Evolutionary conservation across 805 yeast genomes (phyloP).

Genomic region (Lachancea sp.): DNA sequence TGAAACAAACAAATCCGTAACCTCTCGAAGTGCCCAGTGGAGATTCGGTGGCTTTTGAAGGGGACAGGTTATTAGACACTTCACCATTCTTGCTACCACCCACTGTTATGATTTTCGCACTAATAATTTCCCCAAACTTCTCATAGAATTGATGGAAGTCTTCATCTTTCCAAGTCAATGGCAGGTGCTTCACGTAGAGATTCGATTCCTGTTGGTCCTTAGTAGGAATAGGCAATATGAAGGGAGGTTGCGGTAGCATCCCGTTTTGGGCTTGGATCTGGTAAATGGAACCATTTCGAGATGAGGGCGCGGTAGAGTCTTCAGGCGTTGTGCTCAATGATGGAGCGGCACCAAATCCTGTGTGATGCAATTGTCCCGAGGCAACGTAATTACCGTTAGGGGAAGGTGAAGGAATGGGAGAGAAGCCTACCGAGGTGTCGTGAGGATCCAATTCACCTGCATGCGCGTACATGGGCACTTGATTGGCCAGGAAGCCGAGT

Average conservation of each 20-base stretch:
- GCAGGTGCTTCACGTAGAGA: slow-evolving; percentile 62
- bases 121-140: slow-evolving; percentile 45
- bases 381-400: slow-evolving; percentile 1
- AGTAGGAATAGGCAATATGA: slow-evolving; percentile 29
- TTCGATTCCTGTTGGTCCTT: slow-evolving; percentile 60
- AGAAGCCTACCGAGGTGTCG: slow-evolving; percentile 1
- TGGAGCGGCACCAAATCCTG: slow-evolving; percentile 10
- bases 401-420: slow-evolving; percentile 9
- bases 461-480: slow-evolving; percentile 1
- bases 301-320: slow-evolving; percentile 8
- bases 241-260: slow-evolving; percentile 5
- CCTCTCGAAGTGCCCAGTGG: slow-evolving; percentile 50
- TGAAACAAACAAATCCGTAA: slow-evolving; percentile 76
- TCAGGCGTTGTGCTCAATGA: slow-evolving; percentile 8
- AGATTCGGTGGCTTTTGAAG: slow-evolving; percentile 7
- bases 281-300: slow-evolving; percentile 8
- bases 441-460: slow-evolving; percentile 1
- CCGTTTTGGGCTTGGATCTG: slow-evolving; percentile 3
- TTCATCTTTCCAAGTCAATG: slow-evolving; percentile 48
- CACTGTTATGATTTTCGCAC: slow-evolving; percentile 50
- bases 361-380: slow-evolving; percentile 2
- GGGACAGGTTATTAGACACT: slow-evolving; percentile 2
- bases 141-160: slow-evolving; percentile 41
- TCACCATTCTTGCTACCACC: slow-evolving; percentile 25
- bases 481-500: slow-evolving; percentile 1